Evolutionary conservation across 257 asterid genomes (phyloP).

Genomic region (Nicotiana noctiflora): DNA sequence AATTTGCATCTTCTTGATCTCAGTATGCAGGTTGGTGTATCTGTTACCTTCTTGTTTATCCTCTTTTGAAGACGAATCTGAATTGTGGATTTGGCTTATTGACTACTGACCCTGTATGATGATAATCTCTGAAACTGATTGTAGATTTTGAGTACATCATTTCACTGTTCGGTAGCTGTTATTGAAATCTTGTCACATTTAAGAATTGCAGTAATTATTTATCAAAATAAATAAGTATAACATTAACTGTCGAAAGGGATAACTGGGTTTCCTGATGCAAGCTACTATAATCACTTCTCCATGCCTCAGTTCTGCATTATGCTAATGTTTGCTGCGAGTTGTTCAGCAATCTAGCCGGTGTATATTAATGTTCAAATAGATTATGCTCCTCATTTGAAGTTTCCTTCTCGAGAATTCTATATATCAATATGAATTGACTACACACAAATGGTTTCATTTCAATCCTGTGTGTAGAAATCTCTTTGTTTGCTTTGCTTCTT

Average conservation of each 20-base stretch:
- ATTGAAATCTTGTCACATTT: background rate
- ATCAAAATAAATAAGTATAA: background rate
- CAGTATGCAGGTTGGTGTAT: slow-evolving; percentile 69
- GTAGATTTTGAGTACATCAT: background rate
- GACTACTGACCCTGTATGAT: background rate
- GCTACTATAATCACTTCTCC: background rate
- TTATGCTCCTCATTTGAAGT: slow-evolving; percentile 6
- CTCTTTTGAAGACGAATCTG: slow-evolving; percentile 2
- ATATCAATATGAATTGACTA: background rate
- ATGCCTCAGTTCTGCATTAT: background rate
- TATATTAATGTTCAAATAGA: background rate
- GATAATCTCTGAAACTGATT: background rate
- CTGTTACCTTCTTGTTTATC: slow-evolving; percentile 10
- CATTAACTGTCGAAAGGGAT: background rate
- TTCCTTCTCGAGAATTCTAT: background rate
- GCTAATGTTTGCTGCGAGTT: background rate
- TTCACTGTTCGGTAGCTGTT: background rate
- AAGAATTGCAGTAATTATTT: background rate
- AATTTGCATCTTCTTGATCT: slow-evolving; percentile 88
- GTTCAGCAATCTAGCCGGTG: background rate
- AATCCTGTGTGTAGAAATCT: background rate
- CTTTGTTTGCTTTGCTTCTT: background rate
- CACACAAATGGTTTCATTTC: background rate
- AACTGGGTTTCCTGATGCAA: slow-evolving; percentile 1
- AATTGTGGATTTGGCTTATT: background rate